Evolutionary conservation across 208 protist genomes (phyloP).

Genomic region (Trypanosoma avium): DNA sequence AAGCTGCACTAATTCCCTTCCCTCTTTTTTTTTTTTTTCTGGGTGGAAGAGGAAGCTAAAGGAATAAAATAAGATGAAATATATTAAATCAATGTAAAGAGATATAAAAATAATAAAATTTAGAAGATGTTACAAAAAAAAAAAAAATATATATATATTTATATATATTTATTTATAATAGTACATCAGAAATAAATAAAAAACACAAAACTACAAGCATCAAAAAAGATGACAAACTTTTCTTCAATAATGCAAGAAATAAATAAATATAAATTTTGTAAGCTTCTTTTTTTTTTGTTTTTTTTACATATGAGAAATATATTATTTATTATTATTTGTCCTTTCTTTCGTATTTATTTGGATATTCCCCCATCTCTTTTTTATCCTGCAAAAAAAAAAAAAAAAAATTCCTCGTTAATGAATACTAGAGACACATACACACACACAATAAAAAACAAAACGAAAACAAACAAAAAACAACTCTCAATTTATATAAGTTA

Average conservation of each 20-base stretch:
- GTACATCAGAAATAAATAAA: background rate
- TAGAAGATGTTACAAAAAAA: background rate
- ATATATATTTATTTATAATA: background rate
- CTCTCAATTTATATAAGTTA: background rate
- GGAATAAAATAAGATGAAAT: too few species aligned
- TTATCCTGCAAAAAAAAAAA: conserved; percentile 6
- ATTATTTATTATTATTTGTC: too few species aligned
- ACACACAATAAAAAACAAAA: background rate
- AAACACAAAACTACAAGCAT: background rate
- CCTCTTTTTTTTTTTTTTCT: background rate
- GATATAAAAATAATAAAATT: too few species aligned
- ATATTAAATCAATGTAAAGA: too few species aligned
- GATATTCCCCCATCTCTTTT: too few species aligned
- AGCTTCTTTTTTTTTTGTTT: too few species aligned
- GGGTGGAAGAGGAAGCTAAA: background rate
- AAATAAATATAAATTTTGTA: too few species aligned
- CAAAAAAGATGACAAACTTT: conserved; percentile 7
- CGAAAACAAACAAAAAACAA: conserved; percentile 8
- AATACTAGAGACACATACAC: conserved; percentile 10
- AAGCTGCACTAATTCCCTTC: too few species aligned
- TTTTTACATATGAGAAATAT: too few species aligned
- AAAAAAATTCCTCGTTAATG: background rate
- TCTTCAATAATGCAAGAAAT: background rate
- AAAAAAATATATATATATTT: background rate
- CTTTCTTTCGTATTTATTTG: too few species aligned